Conservation (phyloP, 352 stramenopile genomes). For the Phytophthora pinifolia region DNA sequence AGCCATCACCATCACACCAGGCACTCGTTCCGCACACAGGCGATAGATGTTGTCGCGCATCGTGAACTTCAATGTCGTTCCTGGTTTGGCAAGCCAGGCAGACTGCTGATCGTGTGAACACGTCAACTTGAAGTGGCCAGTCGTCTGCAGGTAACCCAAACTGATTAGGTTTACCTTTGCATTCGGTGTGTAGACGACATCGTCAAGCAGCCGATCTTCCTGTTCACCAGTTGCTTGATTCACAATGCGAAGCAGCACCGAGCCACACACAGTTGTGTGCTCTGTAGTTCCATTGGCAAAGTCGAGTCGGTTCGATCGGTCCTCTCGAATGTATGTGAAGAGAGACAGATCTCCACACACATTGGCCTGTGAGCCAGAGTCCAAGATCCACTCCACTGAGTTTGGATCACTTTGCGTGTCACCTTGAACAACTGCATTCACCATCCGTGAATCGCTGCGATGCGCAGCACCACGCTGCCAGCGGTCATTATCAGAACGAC, state of each 20-base stretch:
- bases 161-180: conserved; percentile 7
- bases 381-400: conserved; percentile 10
- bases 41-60: conserved; percentile 8
- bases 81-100: background rate
- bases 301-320: conserved; percentile 1
- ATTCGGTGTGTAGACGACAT: conserved; percentile 1
- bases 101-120: too few species aligned
- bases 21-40: background rate
- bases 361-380: conserved; percentile 13
- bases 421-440: background rate
- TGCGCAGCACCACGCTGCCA: background rate
- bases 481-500: background rate
- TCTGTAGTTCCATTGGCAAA: conserved; percentile 8
- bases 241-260: conserved; percentile 3
- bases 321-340: conserved; percentile 3
- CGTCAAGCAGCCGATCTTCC: conserved; percentile 2
- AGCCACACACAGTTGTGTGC: conserved; percentile 2
- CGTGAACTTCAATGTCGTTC: background rate
- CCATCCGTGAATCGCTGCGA: too few species aligned
- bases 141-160: conserved; percentile 1
- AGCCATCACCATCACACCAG: background rate
- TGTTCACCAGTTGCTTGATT: conserved; percentile 6
- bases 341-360: conserved; percentile 11
- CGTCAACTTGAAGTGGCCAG: too few species aligned
- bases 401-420: background rate